These are phyloP conservation scores for Corinectria fuckeliana DNA, from an alignment of 2,329 filamentous ascomycete genomes.

Conservation along the genomic window DNA sequence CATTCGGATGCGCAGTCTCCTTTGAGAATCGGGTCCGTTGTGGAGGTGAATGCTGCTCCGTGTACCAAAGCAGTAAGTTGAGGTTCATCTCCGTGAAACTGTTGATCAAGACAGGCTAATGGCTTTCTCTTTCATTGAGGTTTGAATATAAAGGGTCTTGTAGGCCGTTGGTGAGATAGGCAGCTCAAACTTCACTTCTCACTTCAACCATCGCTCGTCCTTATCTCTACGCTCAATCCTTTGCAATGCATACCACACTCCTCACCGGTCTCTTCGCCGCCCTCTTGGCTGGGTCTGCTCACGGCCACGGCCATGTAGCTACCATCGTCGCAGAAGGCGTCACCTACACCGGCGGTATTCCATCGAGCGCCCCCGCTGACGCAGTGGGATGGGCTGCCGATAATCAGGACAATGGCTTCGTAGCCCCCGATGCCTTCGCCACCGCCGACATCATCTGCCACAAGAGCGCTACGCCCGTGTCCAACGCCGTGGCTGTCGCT, in stretches of 20 bases:
- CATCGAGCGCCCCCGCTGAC: constrained; percentile 36
- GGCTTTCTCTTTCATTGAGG: no score
- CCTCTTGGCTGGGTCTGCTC: constrained; percentile 36
- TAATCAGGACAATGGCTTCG: constrained; percentile 52
- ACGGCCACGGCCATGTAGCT: constrained; percentile 40
- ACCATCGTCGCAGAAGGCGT: constrained; percentile 35
- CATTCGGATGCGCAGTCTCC: constrained; percentile 25
- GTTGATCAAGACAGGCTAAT: neutral
- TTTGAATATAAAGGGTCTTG: no score
- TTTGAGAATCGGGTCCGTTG: constrained; percentile 1
- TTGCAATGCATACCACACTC: neutral
- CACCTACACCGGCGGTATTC: constrained; percentile 42
- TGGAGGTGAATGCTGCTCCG: constrained; percentile 25
- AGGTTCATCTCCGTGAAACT: neutral
- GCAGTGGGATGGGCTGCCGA: constrained; percentile 46
- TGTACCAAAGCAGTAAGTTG: constrained; percentile 19
- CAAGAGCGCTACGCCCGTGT: constrained; percentile 48
- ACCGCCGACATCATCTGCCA: constrained; percentile 57
- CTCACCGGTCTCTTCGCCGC: constrained; percentile 25
- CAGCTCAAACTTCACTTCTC: neutral
- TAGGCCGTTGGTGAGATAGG: no score
- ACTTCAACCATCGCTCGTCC: neutral
- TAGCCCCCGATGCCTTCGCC: constrained; percentile 50
- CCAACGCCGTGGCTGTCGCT: constrained; percentile 52
- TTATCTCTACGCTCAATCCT: no score